phyloP scores from a whole-genome alignment of 2,329 filamentous ascomycete species.

The Cladosporium sp. region DNA sequence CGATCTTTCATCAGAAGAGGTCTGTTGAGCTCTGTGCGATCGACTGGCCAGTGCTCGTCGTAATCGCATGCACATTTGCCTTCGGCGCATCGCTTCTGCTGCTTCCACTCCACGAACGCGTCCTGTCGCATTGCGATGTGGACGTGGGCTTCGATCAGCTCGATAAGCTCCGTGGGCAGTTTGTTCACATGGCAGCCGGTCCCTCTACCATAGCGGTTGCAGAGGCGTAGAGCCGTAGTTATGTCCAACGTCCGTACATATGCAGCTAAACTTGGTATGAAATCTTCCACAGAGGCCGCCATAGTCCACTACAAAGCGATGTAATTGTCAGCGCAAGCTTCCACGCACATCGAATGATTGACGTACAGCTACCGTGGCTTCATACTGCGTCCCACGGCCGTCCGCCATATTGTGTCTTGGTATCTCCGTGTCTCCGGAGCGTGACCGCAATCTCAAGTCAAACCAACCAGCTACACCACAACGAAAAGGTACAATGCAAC shows the following conservation, averaged over 20 bases:
- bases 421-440: background rate
- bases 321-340: background rate
- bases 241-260: background rate
- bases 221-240: conserved; percentile 7
- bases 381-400: background rate
- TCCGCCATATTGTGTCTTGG: background rate
- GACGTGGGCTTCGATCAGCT: background rate
- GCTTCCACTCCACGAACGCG: background rate
- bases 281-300: background rate
- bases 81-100: background rate
- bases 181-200: background rate
- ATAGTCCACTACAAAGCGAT: background rate
- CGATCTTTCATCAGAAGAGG: background rate
- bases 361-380: background rate
- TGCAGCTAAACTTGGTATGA: background rate
- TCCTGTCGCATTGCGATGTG: background rate
- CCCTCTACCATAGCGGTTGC: conserved; percentile 9
- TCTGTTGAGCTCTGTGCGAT: background rate
- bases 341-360: background rate
- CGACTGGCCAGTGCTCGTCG: background rate
- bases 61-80: background rate
- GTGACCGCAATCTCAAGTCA: background rate
- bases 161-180: conserved; percentile 5
- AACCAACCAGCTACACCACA: background rate
- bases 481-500: background rate